Conservation (phyloP, 2,329 filamentous ascomycete genomes). For the Colletotrichum tanaceti region DNA sequence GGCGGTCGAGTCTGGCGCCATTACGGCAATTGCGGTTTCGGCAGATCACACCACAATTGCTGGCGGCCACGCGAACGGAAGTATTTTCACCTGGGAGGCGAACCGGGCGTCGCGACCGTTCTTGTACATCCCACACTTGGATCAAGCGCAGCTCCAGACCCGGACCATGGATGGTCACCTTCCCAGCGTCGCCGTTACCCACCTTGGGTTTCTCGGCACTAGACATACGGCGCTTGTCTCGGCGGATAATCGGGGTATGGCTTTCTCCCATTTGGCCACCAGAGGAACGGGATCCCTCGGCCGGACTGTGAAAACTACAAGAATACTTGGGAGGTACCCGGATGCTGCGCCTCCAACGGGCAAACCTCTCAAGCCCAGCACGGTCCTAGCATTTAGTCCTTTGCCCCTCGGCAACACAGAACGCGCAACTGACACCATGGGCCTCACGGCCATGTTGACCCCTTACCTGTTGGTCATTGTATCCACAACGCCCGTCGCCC, state of each 20-base stretch:
- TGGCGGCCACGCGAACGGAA: conserved; percentile 87
- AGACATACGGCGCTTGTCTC: conserved; percentile 95
- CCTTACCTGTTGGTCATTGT: conserved; percentile 97
- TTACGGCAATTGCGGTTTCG: conserved; percentile 89
- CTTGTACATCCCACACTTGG: conserved; percentile 83
- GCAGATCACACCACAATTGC: conserved; percentile 94
- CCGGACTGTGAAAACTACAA: conserved; percentile 86
- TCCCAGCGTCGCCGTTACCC: conserved; percentile 79
- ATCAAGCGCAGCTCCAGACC: conserved; percentile 71
- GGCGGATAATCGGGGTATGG: conserved; percentile 95
- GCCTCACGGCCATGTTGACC: conserved; percentile 93
- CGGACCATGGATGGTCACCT: conserved; percentile 85
- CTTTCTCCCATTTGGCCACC: conserved; percentile 95
- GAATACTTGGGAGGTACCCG: conserved; percentile 92
- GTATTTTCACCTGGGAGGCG: conserved; percentile 98
- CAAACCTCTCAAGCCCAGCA: conserved; percentile 87
- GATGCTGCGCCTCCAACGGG: conserved; percentile 70
- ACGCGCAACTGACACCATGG: conserved; percentile 86
- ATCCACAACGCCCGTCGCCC: conserved; percentile 94
- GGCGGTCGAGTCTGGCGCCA: conserved; percentile 88
- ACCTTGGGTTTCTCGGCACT: conserved; percentile 94
- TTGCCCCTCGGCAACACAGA: conserved; percentile 95
- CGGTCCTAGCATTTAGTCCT: conserved; percentile 90
- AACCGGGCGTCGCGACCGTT: conserved; percentile 86
- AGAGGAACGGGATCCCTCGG: conserved; percentile 88